These are phyloP conservation scores for Trebouxia sp. DNA, from an alignment of 139 green algal species.

Conservation along the genomic window DNA sequence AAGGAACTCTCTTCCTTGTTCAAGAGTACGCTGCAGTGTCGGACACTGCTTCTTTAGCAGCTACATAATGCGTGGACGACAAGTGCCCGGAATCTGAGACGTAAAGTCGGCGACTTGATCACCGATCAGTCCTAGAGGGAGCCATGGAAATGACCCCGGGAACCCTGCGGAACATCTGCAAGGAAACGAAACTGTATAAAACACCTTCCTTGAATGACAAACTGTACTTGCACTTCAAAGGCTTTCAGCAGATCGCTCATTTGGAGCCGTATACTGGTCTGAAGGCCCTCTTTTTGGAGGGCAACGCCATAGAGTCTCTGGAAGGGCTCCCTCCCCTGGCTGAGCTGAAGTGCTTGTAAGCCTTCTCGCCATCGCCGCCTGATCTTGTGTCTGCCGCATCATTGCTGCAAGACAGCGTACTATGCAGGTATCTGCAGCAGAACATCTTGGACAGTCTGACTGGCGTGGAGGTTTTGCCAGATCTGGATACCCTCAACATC, in stretches of 20 bases:
- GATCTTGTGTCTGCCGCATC: not conserved
- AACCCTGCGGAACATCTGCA: constrained; percentile 67
- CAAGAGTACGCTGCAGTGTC: too few species aligned
- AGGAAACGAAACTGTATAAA: constrained; percentile 73
- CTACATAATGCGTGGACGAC: too few species aligned
- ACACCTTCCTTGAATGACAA: constrained; percentile 87
- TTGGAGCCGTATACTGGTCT: constrained; percentile 81
- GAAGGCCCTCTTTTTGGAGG: constrained; percentile 86
- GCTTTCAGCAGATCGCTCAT: constrained; percentile 67
- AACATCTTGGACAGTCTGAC: constrained; percentile 73
- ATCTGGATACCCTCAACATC: constrained; percentile 83
- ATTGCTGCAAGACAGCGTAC: too few species aligned
- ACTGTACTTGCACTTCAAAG: constrained; percentile 85
- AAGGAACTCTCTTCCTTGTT: too few species aligned
- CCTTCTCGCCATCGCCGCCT: not conserved
- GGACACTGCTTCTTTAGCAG: not conserved
- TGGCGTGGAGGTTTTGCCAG: constrained; percentile 48
- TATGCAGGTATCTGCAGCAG: constrained; percentile 80
- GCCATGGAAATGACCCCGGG: constrained; percentile 67
- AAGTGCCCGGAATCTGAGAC: too few species aligned
- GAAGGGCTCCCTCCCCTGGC: constrained; percentile 70
- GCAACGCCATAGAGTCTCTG: constrained; percentile 81
- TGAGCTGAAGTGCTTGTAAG: constrained; percentile 84
- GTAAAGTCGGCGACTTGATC: not conserved
- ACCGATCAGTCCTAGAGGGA: not conserved